A percentile compares a stretch with the other conserved stretches of the same genome.
phyloP scores from a whole-genome alignment of 2,329 filamentous ascomycete species.

The Aspergillus unguis region DNA sequence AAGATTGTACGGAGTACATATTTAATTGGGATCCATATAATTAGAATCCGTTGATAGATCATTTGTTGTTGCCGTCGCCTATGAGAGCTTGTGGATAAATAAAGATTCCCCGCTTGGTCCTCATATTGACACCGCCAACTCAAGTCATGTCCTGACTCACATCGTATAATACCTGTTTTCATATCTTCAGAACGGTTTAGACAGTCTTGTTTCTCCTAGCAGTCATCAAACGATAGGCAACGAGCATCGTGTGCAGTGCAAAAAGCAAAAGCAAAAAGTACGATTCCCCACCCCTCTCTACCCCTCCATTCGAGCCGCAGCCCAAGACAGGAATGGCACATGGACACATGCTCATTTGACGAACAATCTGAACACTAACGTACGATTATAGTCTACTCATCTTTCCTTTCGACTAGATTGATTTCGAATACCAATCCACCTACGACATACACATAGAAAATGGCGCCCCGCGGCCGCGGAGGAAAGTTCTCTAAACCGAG shows the following conservation, averaged over 20 bases:
- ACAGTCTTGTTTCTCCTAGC: background rate
- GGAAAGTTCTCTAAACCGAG: constrained; percentile 95
- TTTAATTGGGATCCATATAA: background rate
- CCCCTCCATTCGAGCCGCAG: background rate
- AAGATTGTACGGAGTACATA: background rate
- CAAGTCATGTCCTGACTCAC: background rate
- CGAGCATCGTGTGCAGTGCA: too few relatives aligned
- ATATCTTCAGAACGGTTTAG: background rate
- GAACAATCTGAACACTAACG: background rate
- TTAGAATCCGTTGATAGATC: background rate
- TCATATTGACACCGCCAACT: background rate
- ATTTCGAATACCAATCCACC: background rate
- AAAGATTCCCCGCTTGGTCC: background rate
- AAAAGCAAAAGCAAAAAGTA: background rate
- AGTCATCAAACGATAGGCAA: too few relatives aligned
- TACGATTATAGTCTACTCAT: background rate
- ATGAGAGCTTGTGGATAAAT: background rate
- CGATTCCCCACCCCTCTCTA: background rate
- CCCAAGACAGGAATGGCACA: constrained; percentile 1
- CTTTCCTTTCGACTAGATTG: background rate
- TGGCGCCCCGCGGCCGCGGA: constrained; percentile 67
- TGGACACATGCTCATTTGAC: constrained; percentile 4
- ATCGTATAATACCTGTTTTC: background rate
- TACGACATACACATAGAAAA: constrained; percentile 19
- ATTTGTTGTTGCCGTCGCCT: background rate